A percentile compares a stretch with the other conserved stretches of the same genome.
Evolutionary conservation across 2,329 filamentous ascomycete species (phyloP).

Genomic region (Cladosporium sphaerospermum): DNA sequence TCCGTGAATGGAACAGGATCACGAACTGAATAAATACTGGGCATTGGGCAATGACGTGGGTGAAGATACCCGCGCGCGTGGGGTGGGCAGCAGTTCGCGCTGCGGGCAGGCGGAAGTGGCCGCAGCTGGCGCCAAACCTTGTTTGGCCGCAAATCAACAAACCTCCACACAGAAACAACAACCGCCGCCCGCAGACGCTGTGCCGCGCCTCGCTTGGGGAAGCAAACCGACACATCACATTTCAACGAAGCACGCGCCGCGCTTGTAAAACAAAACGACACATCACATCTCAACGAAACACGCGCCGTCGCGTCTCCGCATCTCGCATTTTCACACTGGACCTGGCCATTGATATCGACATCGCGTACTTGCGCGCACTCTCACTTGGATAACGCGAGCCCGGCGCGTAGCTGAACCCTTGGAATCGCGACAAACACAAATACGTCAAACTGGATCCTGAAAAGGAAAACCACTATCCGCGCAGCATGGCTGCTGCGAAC

Average conservation of each 20-base stretch:
- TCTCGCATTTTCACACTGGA: not conserved
- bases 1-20: no score
- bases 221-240: not conserved
- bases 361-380: conserved; percentile 4
- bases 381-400: conserved; percentile 4
- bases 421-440: not conserved
- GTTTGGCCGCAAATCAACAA: conserved; percentile 6
- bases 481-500: conserved; percentile 22
- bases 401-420: conserved; percentile 8
- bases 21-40: no score
- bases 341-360: conserved; percentile 7
- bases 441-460: conserved; percentile 21
- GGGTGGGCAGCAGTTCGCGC: not conserved
- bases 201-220: no score
- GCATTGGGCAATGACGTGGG: no score
- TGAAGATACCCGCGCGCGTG: no score
- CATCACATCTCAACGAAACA: not conserved
- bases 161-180: conserved; percentile 9
- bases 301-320: not conserved
- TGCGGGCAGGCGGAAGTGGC: not conserved
- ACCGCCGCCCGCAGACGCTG: not conserved
- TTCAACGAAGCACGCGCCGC: not conserved
- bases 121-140: conserved; percentile 3
- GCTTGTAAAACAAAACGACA: no score
- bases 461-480: conserved; percentile 25